A percentile compares a stretch with the other conserved stretches of the same genome.
Conservation (phyloP, 495 filamentous ascomycete species). For the Aspergillus nanangensis region DNA sequence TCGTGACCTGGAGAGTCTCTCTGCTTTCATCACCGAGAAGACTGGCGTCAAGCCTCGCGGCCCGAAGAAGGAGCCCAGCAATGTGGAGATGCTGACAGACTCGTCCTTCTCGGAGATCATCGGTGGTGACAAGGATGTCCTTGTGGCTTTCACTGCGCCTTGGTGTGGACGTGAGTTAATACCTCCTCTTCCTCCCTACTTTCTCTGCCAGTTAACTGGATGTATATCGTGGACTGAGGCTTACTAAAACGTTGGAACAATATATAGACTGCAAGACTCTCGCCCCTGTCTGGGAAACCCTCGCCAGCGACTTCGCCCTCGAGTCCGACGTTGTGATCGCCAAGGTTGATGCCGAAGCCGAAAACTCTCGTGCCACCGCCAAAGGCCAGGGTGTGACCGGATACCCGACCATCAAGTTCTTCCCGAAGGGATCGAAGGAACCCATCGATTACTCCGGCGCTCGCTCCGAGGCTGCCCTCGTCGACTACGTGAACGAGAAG, state of each 20-base stretch:
- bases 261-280: constrained; percentile 88
- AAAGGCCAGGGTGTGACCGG: constrained; percentile 71
- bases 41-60: constrained; percentile 74
- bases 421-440: constrained; percentile 80
- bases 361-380: constrained; percentile 73
- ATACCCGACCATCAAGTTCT: constrained; percentile 98
- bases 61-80: constrained; percentile 64
- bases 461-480: constrained; percentile 71
- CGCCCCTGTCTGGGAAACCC: constrained; percentile 83
- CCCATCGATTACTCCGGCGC: constrained; percentile 69
- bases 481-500: constrained; percentile 83
- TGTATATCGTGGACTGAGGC: constrained; percentile 2
- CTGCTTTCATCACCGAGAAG: constrained; percentile 80
- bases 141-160: constrained; percentile 94
- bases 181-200: constrained; percentile 4
- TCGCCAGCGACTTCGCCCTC: constrained; percentile 75
- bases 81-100: constrained; percentile 78
- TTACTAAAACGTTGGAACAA: not conserved
- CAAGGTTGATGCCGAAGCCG: constrained; percentile 90
- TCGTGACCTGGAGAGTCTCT: constrained; percentile 82
- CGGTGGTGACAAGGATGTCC: constrained; percentile 81
- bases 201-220: not conserved
- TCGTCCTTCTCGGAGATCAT: constrained; percentile 68
- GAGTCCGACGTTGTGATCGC: constrained; percentile 79
- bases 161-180: constrained; percentile 89